Conservation (phyloP, 1,139 yeast species). For the Wickerhamiella infanticola region DNA sequence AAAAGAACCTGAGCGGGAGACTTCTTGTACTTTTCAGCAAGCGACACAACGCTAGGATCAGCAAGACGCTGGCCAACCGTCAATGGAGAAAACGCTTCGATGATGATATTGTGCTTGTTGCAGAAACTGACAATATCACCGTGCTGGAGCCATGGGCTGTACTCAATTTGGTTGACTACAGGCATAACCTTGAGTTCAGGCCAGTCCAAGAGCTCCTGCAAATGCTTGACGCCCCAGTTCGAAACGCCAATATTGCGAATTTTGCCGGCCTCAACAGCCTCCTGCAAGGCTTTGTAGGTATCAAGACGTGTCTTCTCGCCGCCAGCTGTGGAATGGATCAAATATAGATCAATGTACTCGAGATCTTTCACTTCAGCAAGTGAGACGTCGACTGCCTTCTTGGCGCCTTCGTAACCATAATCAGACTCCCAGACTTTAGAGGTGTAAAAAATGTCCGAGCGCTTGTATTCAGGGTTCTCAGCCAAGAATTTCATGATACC, state of each 20-base stretch:
- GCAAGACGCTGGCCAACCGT: conserved; percentile 13
- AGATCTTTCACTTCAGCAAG: conserved; percentile 30
- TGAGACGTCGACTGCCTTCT: conserved; percentile 20
- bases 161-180: conserved; percentile 34
- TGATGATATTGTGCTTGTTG: conserved; percentile 8
- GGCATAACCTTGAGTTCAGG: conserved; percentile 38
- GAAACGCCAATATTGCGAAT: conserved; percentile 42
- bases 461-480: conserved; percentile 26
- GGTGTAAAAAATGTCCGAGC: conserved; percentile 24
- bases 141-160: conserved; percentile 28
- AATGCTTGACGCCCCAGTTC: conserved; percentile 47
- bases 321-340: conserved; percentile 30
- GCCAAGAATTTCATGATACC: conserved; percentile 32
- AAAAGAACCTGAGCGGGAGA: conserved; percentile 32
- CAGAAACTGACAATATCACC: conserved; percentile 12
- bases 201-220: conserved; percentile 43
- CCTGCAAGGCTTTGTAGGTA: conserved; percentile 24
- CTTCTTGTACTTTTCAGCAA: conserved; percentile 28
- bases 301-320: conserved; percentile 27
- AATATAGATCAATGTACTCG: conserved; percentile 30
- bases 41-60: conserved; percentile 19
- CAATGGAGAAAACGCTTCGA: conserved; percentile 14
- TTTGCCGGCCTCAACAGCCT: conserved; percentile 21
- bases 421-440: conserved; percentile 27
- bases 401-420: conserved; percentile 30